phyloP scores from a whole-genome alignment of 2,329 filamentous ascomycete genomes.

The Colletotrichum sp. region DNA sequence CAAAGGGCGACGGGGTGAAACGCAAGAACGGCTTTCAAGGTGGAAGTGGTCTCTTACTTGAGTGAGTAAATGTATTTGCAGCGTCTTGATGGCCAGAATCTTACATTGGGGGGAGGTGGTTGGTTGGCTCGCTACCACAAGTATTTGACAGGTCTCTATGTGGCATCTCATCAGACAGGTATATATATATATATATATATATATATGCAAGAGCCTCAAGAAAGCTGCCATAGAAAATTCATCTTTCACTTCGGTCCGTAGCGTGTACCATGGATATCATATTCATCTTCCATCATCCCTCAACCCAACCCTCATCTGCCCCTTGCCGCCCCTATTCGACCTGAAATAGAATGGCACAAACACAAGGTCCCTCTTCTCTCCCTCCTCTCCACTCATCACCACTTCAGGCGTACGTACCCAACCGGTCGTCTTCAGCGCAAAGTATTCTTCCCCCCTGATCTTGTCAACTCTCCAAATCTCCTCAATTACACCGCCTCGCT shows the following conservation, averaged over 20 bases:
- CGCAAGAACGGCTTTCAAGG: accelerated
- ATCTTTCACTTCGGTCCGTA: not conserved
- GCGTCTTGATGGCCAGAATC: accelerated
- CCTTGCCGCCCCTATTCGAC: conserved; percentile 58
- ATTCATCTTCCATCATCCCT: conserved; percentile 22
- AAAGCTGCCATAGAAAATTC: not conserved
- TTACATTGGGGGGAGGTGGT: no score
- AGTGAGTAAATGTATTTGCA: no score
- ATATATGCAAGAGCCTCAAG: not conserved
- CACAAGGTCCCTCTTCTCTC: conserved; percentile 36
- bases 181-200: not conserved
- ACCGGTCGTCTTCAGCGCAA: conserved; percentile 27
- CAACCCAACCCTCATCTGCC: conserved; percentile 56
- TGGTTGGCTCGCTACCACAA: accelerated
- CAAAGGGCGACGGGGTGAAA: accelerated
- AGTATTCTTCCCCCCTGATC: conserved; percentile 29
- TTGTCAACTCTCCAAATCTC: conserved; percentile 26
- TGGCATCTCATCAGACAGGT: not conserved
- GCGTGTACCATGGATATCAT: not conserved
- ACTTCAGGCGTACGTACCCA: conserved; percentile 24
- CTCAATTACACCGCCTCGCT: conserved; percentile 17
- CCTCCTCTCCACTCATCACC: conserved; percentile 21
- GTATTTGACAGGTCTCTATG: not conserved
- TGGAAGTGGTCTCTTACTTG: no score
- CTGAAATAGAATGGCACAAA: conserved; percentile 62